Evolutionary conservation across 2,329 filamentous ascomycete species (phyloP), one percentile per base, ranked within the genome.

Genomic region (Colletotrichum phormii): DNA sequence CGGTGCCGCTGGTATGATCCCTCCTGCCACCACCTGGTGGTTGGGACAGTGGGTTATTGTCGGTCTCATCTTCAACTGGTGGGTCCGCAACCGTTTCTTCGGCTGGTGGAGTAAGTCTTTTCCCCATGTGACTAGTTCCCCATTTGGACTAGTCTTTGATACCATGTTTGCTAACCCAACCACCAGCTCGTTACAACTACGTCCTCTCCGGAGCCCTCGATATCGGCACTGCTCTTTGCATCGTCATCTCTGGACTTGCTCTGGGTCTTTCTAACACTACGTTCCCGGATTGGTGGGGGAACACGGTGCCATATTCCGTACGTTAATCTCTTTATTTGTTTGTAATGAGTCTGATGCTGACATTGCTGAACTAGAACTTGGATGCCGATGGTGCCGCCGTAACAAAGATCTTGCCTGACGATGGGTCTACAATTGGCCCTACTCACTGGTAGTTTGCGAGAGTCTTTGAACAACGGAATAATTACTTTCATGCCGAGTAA

Each of bases 121-220:
- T 37, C 15, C 5, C 9, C 7, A 12, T 24, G 24, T 6, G 1
- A 1, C 37, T 42, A 18, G 37, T 42, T 5, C 13, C 6, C 13
- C 37, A 42, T 6, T 42, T 15, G 37, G 37, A 37, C 5, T 59
- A 9, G 29, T 0, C 22, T 4, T 2, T 2, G 7, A 12, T 9
- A 1, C 22, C 4, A 6, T 26, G 13, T 60, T 15, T 51, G 13
- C 67, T 69, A n/a, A 75, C 55, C 8, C 4, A 0, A 5, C 18
- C 6, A 1, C 11, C 64, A 80, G 78, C 85, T 78, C 84, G 84
- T 64, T 91, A 90, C 82, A 91, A 90, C 80, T 91, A 90, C 71
- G 84, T 90, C 65, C 81, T 89, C 0, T 90, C 89, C 11, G 89
- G 89, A 0, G 89, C 87, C 2, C 82, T 91, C 53, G 89, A 90